Evolutionary conservation across 345 rosid species (phyloP).

Genomic region (Murraya koenigii): DNA sequence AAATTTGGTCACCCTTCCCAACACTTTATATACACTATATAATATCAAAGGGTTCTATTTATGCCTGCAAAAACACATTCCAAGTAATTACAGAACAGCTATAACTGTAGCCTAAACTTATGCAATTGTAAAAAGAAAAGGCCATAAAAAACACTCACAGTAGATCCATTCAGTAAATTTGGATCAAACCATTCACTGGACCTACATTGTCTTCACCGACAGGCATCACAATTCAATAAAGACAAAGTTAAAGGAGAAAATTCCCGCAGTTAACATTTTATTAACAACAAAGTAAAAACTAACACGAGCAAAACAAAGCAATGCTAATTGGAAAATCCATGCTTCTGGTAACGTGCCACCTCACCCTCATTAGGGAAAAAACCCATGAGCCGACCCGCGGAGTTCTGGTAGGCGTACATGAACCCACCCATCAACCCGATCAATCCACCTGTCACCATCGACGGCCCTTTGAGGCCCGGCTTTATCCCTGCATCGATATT

Average conservation of each 20-base stretch:
- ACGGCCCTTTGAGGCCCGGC: slow-evolving; percentile 89
- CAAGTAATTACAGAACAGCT: neutral
- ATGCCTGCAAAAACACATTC: neutral
- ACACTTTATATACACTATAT: neutral
- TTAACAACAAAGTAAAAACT: slow-evolving; percentile 1
- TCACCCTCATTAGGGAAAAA: slow-evolving; percentile 90
- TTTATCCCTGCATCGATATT: slow-evolving; percentile 52
- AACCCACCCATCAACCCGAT: slow-evolving; percentile 98
- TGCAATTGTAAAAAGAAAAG: neutral
- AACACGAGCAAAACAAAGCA: slow-evolving; percentile 1
- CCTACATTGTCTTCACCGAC: neutral
- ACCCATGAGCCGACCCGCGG: slow-evolving; percentile 92
- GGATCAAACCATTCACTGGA: neutral
- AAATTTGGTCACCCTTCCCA: neutral
- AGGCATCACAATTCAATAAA: neutral
- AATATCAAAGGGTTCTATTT: neutral
- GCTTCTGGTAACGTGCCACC: slow-evolving; percentile 68
- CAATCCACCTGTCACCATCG: slow-evolving; percentile 97
- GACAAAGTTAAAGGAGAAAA: neutral
- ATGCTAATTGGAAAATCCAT: slow-evolving; percentile 31
- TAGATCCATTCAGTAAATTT: neutral
- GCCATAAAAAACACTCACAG: neutral
- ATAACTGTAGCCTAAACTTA: neutral
- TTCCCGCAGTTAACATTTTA: neutral
- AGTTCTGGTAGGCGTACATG: slow-evolving; percentile 99